These are phyloP conservation scores for Mycosphaerella sp. DNA, from an alignment of 2,329 filamentous ascomycete species.

Conservation along the genomic window DNA sequence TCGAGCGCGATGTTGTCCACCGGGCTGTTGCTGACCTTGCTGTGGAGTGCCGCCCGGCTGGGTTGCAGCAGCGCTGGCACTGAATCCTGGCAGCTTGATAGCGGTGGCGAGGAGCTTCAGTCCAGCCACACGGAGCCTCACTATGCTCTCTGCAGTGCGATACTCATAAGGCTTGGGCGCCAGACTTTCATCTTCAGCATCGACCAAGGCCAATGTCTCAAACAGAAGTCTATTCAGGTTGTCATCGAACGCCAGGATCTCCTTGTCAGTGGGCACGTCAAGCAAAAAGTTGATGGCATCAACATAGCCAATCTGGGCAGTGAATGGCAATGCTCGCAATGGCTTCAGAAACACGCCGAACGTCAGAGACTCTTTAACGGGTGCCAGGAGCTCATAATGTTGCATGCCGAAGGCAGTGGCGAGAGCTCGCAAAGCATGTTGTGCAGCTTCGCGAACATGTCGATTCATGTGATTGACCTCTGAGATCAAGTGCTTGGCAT, in stretches of 20 bases:
- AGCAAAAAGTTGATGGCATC: conserved; percentile 96
- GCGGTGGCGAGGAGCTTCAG: conserved; percentile 89
- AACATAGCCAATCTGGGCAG: conserved; percentile 95
- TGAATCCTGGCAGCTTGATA: conserved; percentile 88
- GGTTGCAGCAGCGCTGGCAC: conserved; percentile 48
- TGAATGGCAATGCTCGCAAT: conserved; percentile 82
- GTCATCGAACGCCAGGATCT: conserved; percentile 84
- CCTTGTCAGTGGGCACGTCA: conserved; percentile 66
- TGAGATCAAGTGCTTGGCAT: conserved; percentile 78
- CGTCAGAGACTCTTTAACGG: conserved; percentile 84
- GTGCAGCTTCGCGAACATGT: conserved; percentile 83
- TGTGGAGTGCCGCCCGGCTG: conserved; percentile 9
- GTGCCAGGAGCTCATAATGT: conserved; percentile 80
- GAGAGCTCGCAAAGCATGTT: conserved; percentile 71
- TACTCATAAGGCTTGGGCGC: conserved; percentile 91
- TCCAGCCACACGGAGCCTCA: conserved; percentile 85
- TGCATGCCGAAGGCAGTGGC: conserved; percentile 70
- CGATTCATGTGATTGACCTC: conserved; percentile 95
- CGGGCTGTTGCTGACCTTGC: conserved; percentile 43
- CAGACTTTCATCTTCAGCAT: conserved; percentile 87
- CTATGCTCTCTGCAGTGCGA: conserved; percentile 89
- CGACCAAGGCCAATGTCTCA: conserved; percentile 88
- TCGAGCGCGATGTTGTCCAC: conserved; percentile 48
- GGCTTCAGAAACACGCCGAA: conserved; percentile 93
- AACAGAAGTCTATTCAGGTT: conserved; percentile 82